These are phyloP conservation scores for Trametes coccinea DNA, from an alignment of 768 basidiomycete species.

Conservation along the genomic window DNA sequence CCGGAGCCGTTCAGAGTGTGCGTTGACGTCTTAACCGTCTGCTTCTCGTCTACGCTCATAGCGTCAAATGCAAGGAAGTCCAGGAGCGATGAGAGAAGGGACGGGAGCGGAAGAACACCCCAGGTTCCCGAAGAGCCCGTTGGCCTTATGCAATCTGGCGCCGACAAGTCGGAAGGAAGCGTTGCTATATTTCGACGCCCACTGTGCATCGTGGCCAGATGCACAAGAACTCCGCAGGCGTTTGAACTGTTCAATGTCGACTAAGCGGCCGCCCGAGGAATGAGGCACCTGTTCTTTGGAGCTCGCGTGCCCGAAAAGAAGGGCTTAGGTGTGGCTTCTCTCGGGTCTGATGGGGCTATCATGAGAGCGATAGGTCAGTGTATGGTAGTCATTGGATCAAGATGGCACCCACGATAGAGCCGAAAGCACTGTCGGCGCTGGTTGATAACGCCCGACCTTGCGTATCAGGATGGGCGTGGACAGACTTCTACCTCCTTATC, in stretches of 20 bases:
- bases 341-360: neutral
- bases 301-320: neutral
- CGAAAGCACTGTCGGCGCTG: neutral
- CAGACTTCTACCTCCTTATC: neutral
- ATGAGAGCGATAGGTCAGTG: neutral
- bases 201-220: neutral
- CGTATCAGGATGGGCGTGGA: constrained; percentile 4
- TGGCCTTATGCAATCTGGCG: constrained; percentile 9
- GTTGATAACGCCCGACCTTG: constrained; percentile 7
- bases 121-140: neutral
- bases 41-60: constrained; percentile 28
- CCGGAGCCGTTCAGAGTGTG: neutral
- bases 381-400: neutral
- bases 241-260: neutral
- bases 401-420: neutral
- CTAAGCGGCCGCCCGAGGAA: neutral
- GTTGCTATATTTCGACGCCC: neutral
- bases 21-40: constrained; percentile 13
- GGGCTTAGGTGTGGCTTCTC: neutral
- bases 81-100: constrained; percentile 10
- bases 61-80: neutral
- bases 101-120: neutral
- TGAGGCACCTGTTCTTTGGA: neutral
- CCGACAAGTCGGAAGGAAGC: neutral
- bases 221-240: constrained; percentile 6